Base-by-base conservation (phyloP, 176 grass and related monocot species). In the Oryza rufipogon region DNA sequence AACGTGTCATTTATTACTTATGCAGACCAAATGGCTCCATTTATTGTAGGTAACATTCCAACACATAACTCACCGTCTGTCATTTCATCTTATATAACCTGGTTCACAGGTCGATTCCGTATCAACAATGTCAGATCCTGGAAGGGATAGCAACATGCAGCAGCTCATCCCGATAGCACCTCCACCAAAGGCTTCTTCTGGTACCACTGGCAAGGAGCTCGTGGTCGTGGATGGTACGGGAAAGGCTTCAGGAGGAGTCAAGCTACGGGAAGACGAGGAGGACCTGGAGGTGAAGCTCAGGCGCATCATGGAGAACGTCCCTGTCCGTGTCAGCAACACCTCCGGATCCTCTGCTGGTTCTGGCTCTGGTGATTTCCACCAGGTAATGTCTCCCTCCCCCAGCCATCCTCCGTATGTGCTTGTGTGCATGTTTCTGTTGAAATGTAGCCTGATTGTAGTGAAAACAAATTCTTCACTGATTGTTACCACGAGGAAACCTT, bases 291-390 rank as follows among this genome's bases (percentile, higher is more conserved):
- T 99, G 46, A 99, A 96, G 91, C 88, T 99, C 15, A 87, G 96
- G 28, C 83, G 96, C 74, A 96, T 99, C 86, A 99, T 99, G 86
- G 93, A 96, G 83, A 76, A 95, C 19, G 90, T 99, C 13, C 93
- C 93, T 3, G 93, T 99, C 30, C 79, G 89, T 63, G 96, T 99
- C 44, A 96, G 81, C 81, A 99, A 99, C 77, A 99, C 91, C 15
- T 99, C 96, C 20, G 93, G 96, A 1, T 96, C 91, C 41, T 99
- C 96, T 9, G 93, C 96, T 51, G 93, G 93, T 3, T 99, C 96
- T 44, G 93, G 91, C 61, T 99, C 96, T 66, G 96, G 93, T 20
- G 96, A 99, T 83, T 99, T 99, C 86, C 96, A 99, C 74, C 93
- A 99, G 91, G 91, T 99, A 49, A 22, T 66, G 41, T 19, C 61